A percentile compares a stretch with the other conserved stretches of the same genome.
These are phyloP conservation scores for Geotrichum phurueaensis DNA, from an alignment of 1,139 yeast genomes.

Conservation along the genomic window DNA sequence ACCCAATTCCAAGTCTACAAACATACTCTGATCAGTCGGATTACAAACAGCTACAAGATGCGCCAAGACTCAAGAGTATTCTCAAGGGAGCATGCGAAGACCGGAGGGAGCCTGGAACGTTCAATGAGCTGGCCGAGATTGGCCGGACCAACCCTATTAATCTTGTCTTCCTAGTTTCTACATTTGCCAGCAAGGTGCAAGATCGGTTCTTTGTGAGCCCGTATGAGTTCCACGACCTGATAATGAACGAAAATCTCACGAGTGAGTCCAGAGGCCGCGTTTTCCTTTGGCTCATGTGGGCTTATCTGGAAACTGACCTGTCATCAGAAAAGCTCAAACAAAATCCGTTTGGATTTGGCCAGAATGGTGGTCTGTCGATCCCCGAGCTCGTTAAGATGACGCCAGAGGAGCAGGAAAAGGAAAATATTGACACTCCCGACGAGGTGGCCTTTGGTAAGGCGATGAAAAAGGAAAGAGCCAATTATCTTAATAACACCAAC, in stretches of 20 bases:
- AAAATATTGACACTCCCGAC: conserved; percentile 63
- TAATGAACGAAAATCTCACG: conserved; percentile 46
- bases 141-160: conserved; percentile 65
- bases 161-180: conserved; percentile 66
- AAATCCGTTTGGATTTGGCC: conserved; percentile 60
- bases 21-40: conserved; percentile 49
- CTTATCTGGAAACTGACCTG: conserved; percentile 53
- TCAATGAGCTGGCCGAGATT: conserved; percentile 44
- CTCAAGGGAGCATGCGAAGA: conserved; percentile 70
- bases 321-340: conserved; percentile 45
- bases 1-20: conserved; percentile 86
- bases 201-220: conserved; percentile 36
- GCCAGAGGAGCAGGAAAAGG: conserved; percentile 39
- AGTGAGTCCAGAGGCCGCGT: conserved; percentile 65
- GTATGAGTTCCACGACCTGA: conserved; percentile 54
- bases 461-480: conserved; percentile 58
- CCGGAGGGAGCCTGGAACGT: conserved; percentile 46
- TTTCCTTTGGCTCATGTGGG: conserved; percentile 66
- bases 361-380: conserved; percentile 18
- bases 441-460: conserved; percentile 67
- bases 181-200: conserved; percentile 50
- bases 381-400: conserved; percentile 33
- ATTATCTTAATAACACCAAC: conserved; percentile 40
- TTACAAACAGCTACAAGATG: conserved; percentile 82
- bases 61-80: conserved; percentile 86